Base-by-base conservation (phyloP, 345 rosid species). In the Hypericum androsaemum region DNA sequence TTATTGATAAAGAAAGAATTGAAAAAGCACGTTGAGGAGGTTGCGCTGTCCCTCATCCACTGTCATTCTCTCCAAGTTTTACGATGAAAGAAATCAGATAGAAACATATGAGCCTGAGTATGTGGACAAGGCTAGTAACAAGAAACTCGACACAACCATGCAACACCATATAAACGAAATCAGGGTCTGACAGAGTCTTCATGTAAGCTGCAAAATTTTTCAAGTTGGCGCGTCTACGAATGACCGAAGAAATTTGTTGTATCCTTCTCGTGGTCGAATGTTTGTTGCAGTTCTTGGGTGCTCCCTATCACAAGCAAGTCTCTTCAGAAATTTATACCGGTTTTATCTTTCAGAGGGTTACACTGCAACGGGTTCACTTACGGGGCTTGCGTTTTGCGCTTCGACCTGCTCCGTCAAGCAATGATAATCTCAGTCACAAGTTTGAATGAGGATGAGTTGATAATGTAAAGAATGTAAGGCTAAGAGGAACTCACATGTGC, bases 401-500 rank as follows among this genome's bases (percentile, higher is more conserved):
- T 65, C 51, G 53, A 84, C 88, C 94, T 84, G 80, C 56, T 50
- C 42, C 53, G 54, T 39, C 56, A 41, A 28, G 42, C 32, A 22
- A 22, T 46, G 53, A 71, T 39, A 53, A 54, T 55, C 47, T 50
- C 39, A 39, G 62, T 67, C 71, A 67, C 63, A 36, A 57, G 59
- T 63, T 62, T 61, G 55, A 61, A 46, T 17, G 14, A 39, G 59
- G 67, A 49, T 38, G 55, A n/a, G 32, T 22, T 22, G 2, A 22
- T 22, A 22, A 1, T 22, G 32, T 22, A 22, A 4, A 22, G 32
- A 22, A 22, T 22, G 32, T 22, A 4, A 22, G 32, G 32, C 2
- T 22, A 22, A 22, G 32, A 61, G 51, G 71, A 46, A 47, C 74
- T 77, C 61, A 92, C 98, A 94, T 85, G 83, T 49, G 98, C 98